phyloP scores from a whole-genome alignment of 805 yeast species.

The Pichia cabralensis region DNA sequence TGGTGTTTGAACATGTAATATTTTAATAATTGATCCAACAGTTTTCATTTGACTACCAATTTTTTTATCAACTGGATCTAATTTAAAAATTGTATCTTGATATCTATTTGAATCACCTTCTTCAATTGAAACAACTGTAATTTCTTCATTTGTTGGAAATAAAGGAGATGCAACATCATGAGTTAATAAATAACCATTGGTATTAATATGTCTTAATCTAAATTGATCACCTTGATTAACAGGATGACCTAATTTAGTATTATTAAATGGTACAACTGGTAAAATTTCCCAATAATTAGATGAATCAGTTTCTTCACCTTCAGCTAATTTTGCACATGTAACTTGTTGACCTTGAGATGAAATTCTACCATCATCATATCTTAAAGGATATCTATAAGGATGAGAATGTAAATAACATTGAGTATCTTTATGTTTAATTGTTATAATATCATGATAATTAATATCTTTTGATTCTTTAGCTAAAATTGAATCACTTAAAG shows the following conservation, averaged over 20 bases:
- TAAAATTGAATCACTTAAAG: constrained; percentile 73
- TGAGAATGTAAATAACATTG: constrained; percentile 80
- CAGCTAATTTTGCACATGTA: constrained; percentile 48
- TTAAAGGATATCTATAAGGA: constrained; percentile 61
- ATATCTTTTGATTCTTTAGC: constrained; percentile 63
- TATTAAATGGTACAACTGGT: constrained; percentile 44
- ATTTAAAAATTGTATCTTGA: constrained; percentile 70
- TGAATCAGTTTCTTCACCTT: constrained; percentile 54
- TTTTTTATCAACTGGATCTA: constrained; percentile 50
- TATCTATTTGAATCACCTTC: constrained; percentile 39
- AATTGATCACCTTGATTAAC: constrained; percentile 64
- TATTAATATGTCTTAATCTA: constrained; percentile 71
- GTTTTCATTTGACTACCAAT: constrained; percentile 50
- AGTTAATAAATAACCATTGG: constrained; percentile 71
- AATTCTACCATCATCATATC: constrained; percentile 93
- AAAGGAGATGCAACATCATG: constrained; percentile 97
- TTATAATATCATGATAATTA: constrained; percentile 65
- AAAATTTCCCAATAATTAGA: constrained; percentile 64
- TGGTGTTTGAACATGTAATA: constrained; percentile 75
- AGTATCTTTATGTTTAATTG: constrained; percentile 74
- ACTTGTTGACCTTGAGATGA: constrained; percentile 95
- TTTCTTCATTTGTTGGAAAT: constrained; percentile 88
- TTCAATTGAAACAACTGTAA: constrained; percentile 62
- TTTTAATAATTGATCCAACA: constrained; percentile 54
- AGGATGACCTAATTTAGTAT: constrained; percentile 31